A percentile compares a stretch with the other conserved stretches of the same genome.
Evolutionary conservation across 208 protist genomes (phyloP).

Genomic region (Trichomonas tenax): DNA sequence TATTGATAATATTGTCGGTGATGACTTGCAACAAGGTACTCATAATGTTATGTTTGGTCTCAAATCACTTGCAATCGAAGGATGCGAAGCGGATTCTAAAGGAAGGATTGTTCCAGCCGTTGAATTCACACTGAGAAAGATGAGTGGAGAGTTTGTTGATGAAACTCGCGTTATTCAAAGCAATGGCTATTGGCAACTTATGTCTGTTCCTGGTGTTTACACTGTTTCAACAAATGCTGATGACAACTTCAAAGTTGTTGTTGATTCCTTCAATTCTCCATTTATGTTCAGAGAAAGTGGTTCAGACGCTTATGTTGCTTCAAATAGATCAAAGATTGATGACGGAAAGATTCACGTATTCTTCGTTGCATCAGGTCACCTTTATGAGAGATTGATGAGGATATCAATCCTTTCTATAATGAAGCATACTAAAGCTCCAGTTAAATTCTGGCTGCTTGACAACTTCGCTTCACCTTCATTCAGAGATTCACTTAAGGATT

Average conservation of each 20-base stretch:
- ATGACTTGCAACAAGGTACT: neutral
- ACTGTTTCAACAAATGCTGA: neutral
- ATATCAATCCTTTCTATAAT: neutral
- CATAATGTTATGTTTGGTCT: neutral
- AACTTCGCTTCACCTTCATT: constrained; percentile 89
- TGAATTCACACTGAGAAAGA: neutral
- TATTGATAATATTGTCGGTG: neutral
- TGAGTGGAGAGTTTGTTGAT: neutral
- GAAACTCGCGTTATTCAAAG: neutral
- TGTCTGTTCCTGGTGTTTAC: neutral
- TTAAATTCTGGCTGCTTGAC: constrained; percentile 97
- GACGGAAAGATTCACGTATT: neutral
- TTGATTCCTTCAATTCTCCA: neutral
- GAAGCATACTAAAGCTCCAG: constrained; percentile 23
- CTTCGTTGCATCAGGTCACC: neutral
- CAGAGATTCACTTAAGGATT: constrained; percentile 54
- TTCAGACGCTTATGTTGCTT: neutral
- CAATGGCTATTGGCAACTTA: neutral
- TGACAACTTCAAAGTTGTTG: neutral
- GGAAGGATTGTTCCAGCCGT: neutral
- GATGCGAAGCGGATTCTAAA: neutral
- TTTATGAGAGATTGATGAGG: neutral
- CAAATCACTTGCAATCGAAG: neutral
- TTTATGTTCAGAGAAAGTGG: neutral
- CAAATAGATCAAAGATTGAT: neutral